These are phyloP conservation scores for Durusdinium trenchii DNA, from an alignment of 73 alveolate species.

Conservation along the genomic window DNA sequence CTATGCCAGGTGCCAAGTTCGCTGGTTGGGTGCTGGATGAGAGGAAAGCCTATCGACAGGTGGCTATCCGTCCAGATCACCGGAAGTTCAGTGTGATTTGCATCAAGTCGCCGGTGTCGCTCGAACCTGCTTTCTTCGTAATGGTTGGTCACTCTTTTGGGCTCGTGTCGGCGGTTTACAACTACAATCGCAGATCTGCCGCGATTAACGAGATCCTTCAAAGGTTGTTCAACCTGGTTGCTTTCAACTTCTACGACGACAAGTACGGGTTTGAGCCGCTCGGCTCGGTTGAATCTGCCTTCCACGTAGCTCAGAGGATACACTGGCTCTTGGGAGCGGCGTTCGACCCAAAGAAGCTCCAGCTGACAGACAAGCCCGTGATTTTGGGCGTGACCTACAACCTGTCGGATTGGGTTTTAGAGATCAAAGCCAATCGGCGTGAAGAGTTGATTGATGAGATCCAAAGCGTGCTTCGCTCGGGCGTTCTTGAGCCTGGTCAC, in stretches of 20 bases:
- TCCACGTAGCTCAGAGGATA: background rate
- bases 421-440: background rate
- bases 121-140: background rate
- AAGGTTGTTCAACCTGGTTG: background rate
- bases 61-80: background rate
- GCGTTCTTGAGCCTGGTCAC: background rate
- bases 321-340: background rate
- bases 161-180: background rate
- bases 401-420: background rate
- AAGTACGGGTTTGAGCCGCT: background rate
- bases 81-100: background rate
- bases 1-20: background rate
- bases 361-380: background rate
- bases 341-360: background rate
- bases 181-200: background rate
- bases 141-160: constrained; percentile 40
- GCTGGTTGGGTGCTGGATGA: constrained; percentile 28
- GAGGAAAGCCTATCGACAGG: constrained; percentile 22
- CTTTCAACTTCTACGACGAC: constrained; percentile 19
- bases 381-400: background rate
- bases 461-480: background rate
- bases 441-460: background rate
- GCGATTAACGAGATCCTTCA: background rate
- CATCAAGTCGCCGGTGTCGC: background rate
- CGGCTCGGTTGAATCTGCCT: background rate